Base-by-base conservation (phyloP, 1,284 basidiomycete genomes). In the Moniliella sp. region DNA sequence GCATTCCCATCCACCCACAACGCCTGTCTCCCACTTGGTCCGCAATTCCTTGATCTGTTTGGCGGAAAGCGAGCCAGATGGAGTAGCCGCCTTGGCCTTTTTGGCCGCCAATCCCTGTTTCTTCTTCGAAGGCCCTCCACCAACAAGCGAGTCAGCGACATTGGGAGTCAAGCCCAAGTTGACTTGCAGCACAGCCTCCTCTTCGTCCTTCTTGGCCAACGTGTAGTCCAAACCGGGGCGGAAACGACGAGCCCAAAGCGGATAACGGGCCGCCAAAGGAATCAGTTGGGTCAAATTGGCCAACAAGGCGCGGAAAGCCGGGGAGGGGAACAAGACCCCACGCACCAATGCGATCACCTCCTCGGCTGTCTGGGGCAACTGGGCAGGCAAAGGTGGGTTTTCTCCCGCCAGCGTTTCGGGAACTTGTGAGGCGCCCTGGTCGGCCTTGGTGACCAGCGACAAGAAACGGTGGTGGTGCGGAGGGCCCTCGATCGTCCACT, bases 1-100 rank as follows among this genome's bases (percentile, higher is more conserved):
- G 60, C 82, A 88, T 68, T 91, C 83, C 84, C 84, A 91, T 14
- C 83, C 84, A 34, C 84, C 84, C 69, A 80, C 80, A 42, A 78
- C 74, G 11, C 76, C 76, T 19, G 67, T 67, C 49, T 72, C 67
- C 79, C 79, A 83, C 14, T 61, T 36, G 48, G 52, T 39, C 56
- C 61, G 29, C 27, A 50, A 32, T 15, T 50, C 51, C 26, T 47
- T 54, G n/a, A 45, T 42, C 12, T 49, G 34, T 28, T 42, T 42
- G 38, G 45, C 48, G 30, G 34, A 39, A 17, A 51, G 32, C 23
- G 32, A 19, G 17, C 25, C 19, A 14, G 32, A 17, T 7, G 14
- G 7, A 13, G 9, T 8, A 8, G 26, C 26, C 8, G 14, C 8
- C 21, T 23, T 23, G 21, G 8, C 21, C 8, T n/a, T 7, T n/a